These are phyloP conservation scores for Colletotrichum somersetense DNA, from an alignment of 2,329 filamentous ascomycete species.

Conservation along the genomic window DNA sequence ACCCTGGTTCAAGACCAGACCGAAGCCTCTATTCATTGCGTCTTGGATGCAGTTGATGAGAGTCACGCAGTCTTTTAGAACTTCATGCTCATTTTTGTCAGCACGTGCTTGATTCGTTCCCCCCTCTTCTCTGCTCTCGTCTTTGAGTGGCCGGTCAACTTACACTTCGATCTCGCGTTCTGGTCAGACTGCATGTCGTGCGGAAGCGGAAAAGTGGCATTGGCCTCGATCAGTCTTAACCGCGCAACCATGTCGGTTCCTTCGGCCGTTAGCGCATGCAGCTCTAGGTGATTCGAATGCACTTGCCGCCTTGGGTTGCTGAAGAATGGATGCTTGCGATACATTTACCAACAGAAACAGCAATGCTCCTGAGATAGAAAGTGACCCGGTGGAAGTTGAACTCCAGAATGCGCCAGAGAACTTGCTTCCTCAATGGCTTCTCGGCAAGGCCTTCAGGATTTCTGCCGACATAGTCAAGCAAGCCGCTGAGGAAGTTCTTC, in stretches of 20 bases:
- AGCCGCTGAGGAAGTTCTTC: not conserved
- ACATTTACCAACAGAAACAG: not conserved
- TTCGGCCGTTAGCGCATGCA: not conserved
- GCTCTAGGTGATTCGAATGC: too few relatives aligned
- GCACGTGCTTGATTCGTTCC: not conserved
- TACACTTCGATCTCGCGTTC: not conserved
- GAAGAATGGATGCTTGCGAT: not conserved
- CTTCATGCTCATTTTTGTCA: not conserved
- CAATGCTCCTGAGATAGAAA: too few relatives aligned
- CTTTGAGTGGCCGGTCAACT: not conserved
- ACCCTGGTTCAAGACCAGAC: not conserved
- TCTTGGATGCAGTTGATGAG: not conserved
- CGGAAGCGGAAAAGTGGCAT: not conserved
- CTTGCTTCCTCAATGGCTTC: not conserved
- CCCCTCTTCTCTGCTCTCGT: not conserved
- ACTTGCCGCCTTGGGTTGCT: not conserved
- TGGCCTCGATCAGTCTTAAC: not conserved
- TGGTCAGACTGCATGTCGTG: not conserved
- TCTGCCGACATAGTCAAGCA: not conserved
- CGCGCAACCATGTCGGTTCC: not conserved
- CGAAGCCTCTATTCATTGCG: not conserved
- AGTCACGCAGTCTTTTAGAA: not conserved
- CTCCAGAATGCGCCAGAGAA: not conserved
- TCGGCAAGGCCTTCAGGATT: not conserved
- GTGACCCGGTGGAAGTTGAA: not conserved